phyloP scores from a whole-genome alignment of 352 stramenopile species.

The Phytophthora cactorum region DNA sequence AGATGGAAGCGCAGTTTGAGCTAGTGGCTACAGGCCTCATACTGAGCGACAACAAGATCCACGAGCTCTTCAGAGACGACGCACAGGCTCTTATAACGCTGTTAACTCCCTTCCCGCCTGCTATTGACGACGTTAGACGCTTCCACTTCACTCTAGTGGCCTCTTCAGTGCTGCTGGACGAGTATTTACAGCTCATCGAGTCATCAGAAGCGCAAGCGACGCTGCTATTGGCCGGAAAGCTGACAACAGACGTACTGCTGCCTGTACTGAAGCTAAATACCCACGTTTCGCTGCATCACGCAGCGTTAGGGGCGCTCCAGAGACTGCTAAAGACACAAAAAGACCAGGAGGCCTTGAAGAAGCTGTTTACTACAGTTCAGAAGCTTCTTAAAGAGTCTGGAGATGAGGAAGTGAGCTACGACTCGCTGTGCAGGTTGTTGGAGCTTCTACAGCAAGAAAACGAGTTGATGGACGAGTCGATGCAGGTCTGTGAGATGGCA shows the following conservation, averaged over 20 bases:
- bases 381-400: conserved; percentile 10
- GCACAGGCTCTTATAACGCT: conserved; percentile 28
- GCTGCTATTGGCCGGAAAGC: conserved; percentile 9
- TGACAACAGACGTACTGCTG: conserved; percentile 40
- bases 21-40: conserved; percentile 51
- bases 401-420: conserved; percentile 37
- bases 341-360: neutral
- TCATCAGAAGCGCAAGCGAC: neutral
- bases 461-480: conserved; percentile 17
- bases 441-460: conserved; percentile 42
- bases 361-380: conserved; percentile 18
- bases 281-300: conserved; percentile 36
- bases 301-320: conserved; percentile 33
- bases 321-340: conserved; percentile 22
- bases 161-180: conserved; percentile 30
- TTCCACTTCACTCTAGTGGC: conserved; percentile 61
- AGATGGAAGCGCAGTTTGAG: conserved; percentile 58
- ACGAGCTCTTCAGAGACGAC: conserved; percentile 35
- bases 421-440: conserved; percentile 56
- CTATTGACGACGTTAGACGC: conserved; percentile 22
- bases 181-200: conserved; percentile 26
- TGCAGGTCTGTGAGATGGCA: conserved; percentile 47
- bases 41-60: conserved; percentile 31
- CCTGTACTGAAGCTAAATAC: conserved; percentile 34
- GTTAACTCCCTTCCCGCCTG: conserved; percentile 45